phyloP scores from a whole-genome alignment of 495 filamentous ascomycete genomes.

The Apiosordaria backusii region DNA sequence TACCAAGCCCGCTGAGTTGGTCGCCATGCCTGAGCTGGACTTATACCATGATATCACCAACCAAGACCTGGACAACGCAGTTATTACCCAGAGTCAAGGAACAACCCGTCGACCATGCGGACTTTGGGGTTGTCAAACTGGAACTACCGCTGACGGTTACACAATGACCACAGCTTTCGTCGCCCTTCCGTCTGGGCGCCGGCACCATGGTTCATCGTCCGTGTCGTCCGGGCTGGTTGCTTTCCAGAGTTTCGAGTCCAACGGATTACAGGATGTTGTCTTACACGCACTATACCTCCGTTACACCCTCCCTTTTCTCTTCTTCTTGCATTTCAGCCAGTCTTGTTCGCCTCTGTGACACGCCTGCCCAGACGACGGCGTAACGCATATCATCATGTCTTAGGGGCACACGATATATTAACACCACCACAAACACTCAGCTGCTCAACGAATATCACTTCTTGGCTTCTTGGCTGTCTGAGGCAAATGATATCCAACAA shows the following conservation, averaged over 20 bases:
- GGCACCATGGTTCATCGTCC: conserved; percentile 2
- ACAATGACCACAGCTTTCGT: background rate
- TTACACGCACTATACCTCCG: background rate
- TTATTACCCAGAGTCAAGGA: background rate
- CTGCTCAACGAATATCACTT: background rate
- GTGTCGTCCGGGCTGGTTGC: too few species aligned
- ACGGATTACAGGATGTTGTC: background rate
- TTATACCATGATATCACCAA: background rate
- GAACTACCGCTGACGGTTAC: background rate
- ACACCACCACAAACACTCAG: background rate
- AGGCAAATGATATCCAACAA: background rate
- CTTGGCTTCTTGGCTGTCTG: background rate
- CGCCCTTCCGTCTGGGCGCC: conserved; percentile 1
- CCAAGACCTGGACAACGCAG: background rate
- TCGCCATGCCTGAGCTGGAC: background rate
- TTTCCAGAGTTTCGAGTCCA: background rate
- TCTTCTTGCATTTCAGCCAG: background rate
- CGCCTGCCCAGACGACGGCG: background rate
- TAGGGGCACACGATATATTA: background rate
- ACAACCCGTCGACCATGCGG: background rate
- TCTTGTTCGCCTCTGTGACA: background rate
- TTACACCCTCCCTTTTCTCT: background rate
- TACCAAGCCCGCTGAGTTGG: background rate
- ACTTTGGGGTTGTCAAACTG: background rate
- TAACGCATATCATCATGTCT: background rate